A percentile compares a stretch with the other conserved stretches of the same genome.
These are phyloP conservation scores for Thuja plicata DNA, from an alignment of 83 land plant genomes.

Conservation along the genomic window DNA sequence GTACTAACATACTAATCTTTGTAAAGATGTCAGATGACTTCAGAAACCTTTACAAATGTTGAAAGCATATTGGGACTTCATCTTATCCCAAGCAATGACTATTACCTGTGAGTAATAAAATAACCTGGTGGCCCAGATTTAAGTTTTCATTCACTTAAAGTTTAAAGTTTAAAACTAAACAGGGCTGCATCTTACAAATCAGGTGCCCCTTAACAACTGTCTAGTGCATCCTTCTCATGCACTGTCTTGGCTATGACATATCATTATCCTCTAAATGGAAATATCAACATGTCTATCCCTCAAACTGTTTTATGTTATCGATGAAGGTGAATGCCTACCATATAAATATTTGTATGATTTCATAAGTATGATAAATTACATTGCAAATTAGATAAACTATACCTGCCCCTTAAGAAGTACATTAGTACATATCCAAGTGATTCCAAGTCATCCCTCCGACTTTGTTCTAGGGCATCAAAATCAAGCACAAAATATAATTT, in stretches of 20 bases:
- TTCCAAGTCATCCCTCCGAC: slow-evolving; percentile 84
- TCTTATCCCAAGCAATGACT: background rate
- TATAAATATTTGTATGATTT: background rate
- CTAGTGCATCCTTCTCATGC: background rate
- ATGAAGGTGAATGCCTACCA: background rate
- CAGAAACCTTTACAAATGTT: background rate
- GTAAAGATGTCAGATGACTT: background rate
- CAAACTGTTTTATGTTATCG: background rate
- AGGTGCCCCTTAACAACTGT: background rate
- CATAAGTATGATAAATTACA: background rate
- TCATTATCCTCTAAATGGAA: background rate
- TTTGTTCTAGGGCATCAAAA: slow-evolving; percentile 36
- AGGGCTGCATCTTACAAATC: background rate
- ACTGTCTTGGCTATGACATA: background rate
- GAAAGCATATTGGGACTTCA: background rate
- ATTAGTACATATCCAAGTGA: slow-evolving; percentile 86
- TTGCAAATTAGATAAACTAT: background rate
- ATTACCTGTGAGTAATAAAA: background rate
- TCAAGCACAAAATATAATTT: background rate
- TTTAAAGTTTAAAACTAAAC: no score
- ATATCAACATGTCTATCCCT: background rate
- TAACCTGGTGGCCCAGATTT: background rate
- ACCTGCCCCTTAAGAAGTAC: slow-evolving; percentile 84
- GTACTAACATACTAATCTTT: background rate
- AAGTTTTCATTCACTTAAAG: background rate